Evolutionary conservation across 2,329 filamentous ascomycete genomes (phyloP), one percentile per base, ranked within the genome.

Genomic region (Fusarium sublunatum): DNA sequence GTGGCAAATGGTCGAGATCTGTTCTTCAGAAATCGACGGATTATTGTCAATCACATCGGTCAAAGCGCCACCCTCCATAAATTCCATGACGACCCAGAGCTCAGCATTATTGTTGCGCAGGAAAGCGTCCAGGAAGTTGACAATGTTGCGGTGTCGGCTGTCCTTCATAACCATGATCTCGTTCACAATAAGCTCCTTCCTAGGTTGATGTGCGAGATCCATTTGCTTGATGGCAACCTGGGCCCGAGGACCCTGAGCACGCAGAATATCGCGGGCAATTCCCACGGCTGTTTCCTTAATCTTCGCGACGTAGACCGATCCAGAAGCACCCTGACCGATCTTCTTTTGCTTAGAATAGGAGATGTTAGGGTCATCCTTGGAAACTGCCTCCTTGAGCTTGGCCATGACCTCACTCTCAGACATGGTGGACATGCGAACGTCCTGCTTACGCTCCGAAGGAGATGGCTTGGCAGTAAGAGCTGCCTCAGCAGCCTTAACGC

Each of bases 101-200:
- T 99, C 95, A 51, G 91, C 87, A 72, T 91, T 93, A 77, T 95
- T 94, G 76, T 97, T 96, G 72, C 95, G 91, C 73, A 99, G 81
- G 83, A 98, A 99, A 4, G 94, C 93, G 70, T 99, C 95, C 31
- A 99, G 82, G 80, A 97, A 99, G 79, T 99, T 99, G 78, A 99
- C 95, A 81, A 99, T 99, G 78, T 99, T 99, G 60, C 91, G 89
- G 77, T 99, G 95, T 75, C 93, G 91, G 82, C 92, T 97, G 80
- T 99, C 95, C 81, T 98, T 97, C 95, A 99, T 99, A 58, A 99
- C 95, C 81, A 99, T 96, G 73, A 99, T 99, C 74, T 99, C 95
- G 77, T 99, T 99, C 49, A 99, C 95, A 73, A 99, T 99, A 72
- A 99, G 82, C 78, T 99, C 95, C 83, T 99, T 99, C 57, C 95